A percentile compares a stretch with the other conserved stretches of the same genome.
Conservation (phyloP, 495 filamentous ascomycete genomes). For the Penicillium tannophilum region DNA sequence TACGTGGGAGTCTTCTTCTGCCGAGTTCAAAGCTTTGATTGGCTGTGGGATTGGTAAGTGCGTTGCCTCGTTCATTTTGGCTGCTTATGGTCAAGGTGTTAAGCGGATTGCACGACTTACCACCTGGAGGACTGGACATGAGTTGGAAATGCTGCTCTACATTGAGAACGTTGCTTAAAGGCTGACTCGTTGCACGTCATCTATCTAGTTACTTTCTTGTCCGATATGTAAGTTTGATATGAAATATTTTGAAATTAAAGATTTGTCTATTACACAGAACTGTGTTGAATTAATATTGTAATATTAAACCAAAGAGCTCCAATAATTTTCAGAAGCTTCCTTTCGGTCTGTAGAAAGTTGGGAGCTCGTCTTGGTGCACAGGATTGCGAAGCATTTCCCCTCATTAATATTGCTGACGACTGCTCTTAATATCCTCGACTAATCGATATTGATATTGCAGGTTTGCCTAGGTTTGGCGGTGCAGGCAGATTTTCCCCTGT, state of each 20-base stretch:
- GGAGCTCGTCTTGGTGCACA: constrained; percentile 2
- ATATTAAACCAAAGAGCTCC: too few relatives aligned
- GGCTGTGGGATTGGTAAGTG: background rate
- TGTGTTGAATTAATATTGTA: too few relatives aligned
- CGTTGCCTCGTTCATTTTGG: background rate
- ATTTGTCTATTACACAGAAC: too few relatives aligned
- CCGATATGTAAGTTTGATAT: background rate
- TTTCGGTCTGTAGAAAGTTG: background rate
- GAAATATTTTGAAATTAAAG: background rate
- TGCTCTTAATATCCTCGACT: background rate
- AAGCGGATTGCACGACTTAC: background rate
- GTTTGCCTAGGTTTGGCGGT: background rate
- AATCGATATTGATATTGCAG: background rate
- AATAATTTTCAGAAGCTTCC: too few relatives aligned
- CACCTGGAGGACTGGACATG: background rate
- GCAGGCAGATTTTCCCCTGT: constrained; percentile 7
- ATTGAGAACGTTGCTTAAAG: background rate
- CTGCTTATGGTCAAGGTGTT: constrained; percentile 2
- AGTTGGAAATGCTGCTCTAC: background rate
- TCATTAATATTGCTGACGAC: constrained; percentile 2
- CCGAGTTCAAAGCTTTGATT: background rate
- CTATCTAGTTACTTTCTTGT: background rate
- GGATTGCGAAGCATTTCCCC: constrained; percentile 4
- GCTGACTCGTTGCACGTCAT: background rate
- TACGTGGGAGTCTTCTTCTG: background rate